phyloP scores from a whole-genome alignment of 495 filamentous ascomycete species.

The Daldinia caldariorum region DNA sequence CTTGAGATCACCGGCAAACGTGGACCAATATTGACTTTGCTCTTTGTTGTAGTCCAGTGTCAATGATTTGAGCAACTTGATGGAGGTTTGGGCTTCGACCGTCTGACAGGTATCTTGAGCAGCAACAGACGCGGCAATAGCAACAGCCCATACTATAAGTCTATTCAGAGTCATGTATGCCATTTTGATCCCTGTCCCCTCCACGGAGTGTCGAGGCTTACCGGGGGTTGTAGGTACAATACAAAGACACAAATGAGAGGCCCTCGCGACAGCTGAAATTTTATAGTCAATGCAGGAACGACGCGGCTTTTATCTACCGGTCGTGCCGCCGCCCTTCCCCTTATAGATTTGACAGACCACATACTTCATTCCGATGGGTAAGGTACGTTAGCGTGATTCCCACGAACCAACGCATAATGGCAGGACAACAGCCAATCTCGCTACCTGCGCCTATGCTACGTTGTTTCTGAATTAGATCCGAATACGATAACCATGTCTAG shows the following conservation, averaged over 20 bases:
- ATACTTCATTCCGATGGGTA: not conserved
- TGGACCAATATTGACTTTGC: constrained; percentile 61
- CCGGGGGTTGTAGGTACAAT: constrained; percentile 1
- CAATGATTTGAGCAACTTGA: constrained; percentile 28
- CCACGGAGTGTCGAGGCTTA: not conserved
- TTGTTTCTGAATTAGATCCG: constrained; percentile 12
- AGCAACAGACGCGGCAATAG: constrained; percentile 16
- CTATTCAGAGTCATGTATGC: constrained; percentile 17
- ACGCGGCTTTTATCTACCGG: constrained; percentile 21
- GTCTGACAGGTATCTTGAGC: constrained; percentile 38
- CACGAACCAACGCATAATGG: constrained; percentile 2
- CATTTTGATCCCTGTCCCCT: constrained; percentile 12
- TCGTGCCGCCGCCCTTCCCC: constrained; percentile 4
- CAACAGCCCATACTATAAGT: constrained; percentile 8
- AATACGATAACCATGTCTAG: constrained; percentile 33
- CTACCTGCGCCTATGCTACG: constrained; percentile 11
- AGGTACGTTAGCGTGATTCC: not conserved
- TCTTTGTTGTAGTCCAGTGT: constrained; percentile 48
- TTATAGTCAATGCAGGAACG: constrained; percentile 12
- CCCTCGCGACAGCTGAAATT: constrained; percentile 12
- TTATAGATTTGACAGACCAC: constrained; percentile 5
- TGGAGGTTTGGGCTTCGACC: constrained; percentile 32
- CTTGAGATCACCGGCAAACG: constrained; percentile 52
- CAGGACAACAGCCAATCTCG: constrained; percentile 3
- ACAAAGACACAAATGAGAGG: constrained; percentile 5